Base-by-base conservation (phyloP, 768 basidiomycete genomes). In the Lentinula lateritia region DNA sequence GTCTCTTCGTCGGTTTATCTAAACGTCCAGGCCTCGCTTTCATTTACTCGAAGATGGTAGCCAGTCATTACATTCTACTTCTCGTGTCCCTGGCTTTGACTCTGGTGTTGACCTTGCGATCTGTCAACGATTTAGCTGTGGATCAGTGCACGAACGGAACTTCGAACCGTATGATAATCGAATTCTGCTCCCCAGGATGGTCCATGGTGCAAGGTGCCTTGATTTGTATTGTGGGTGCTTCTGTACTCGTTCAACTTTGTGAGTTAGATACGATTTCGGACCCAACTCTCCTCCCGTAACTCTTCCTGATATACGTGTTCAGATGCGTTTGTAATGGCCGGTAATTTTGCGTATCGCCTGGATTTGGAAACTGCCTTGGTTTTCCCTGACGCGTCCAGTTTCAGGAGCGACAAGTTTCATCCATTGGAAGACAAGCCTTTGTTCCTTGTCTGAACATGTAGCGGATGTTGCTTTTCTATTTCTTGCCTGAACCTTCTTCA, bases 241-340 rank as follows among this genome's bases (percentile, higher is more conserved):
- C 62, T 16, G 6, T 65, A 12, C 23, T 63, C 0, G 28, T 64
- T 6, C 67, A 66, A 46, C 52, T 62, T 18, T 66, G 66, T 68
- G 58, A 35, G 67, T 61, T 6, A 34, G 18, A 28, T 34, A 23
- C 23, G 15, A 38, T 46, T 36, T 46, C 20, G 18, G 12, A 46
- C 15, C n/a, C 20, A 15, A 32, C 12, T 12, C 48, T 3, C 23
- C 35, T 12, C 9, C 36, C 48, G 6, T 41, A 18, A 12, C 1
- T 28, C 28, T 28, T 28, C 0, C 28, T 28, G 28, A n/a, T 42
- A 10, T 18, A 52, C 5, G 38, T 35, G 13, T 2, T 8, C 46
- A 68, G 67, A 58, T 58, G 60, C 59, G 8, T 66, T 62, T 61
- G 61, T 68, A 23, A 61, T 68, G 13, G 61, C 64, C n/a, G 62